Conservation (phyloP, 257 asterid genomes). For the Solanum ossicruentum region DNA sequence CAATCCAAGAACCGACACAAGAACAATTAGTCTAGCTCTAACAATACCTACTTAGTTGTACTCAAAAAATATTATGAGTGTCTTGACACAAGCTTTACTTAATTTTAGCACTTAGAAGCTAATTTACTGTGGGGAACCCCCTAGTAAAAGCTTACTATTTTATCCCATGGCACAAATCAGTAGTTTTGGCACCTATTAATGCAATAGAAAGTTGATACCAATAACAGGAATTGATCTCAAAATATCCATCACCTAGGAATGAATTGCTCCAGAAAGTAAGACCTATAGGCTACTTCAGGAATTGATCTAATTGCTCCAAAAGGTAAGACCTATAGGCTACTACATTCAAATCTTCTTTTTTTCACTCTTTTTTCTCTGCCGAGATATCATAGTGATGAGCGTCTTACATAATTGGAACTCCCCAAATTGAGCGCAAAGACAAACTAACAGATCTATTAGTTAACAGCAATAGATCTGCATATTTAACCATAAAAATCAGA, state of each 20-base stretch:
- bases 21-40: background rate
- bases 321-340: background rate
- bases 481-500: background rate
- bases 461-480: background rate
- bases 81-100: background rate
- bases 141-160: background rate
- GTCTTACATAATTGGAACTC: background rate
- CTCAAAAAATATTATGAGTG: background rate
- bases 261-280: background rate
- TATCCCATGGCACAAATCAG: background rate
- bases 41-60: background rate
- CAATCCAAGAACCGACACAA: background rate
- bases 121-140: background rate
- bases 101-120: background rate
- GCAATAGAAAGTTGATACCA: background rate
- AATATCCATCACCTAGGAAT: background rate
- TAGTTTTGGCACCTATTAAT: background rate
- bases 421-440: background rate
- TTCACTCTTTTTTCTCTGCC: background rate
- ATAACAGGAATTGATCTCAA: background rate
- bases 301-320: background rate
- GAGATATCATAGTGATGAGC: background rate
- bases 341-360: background rate
- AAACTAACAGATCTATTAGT: background rate
- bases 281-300: background rate